Evolutionary conservation across 2,329 filamentous ascomycete species (phyloP).

Genomic region (Ceratocystis huliohia): DNA sequence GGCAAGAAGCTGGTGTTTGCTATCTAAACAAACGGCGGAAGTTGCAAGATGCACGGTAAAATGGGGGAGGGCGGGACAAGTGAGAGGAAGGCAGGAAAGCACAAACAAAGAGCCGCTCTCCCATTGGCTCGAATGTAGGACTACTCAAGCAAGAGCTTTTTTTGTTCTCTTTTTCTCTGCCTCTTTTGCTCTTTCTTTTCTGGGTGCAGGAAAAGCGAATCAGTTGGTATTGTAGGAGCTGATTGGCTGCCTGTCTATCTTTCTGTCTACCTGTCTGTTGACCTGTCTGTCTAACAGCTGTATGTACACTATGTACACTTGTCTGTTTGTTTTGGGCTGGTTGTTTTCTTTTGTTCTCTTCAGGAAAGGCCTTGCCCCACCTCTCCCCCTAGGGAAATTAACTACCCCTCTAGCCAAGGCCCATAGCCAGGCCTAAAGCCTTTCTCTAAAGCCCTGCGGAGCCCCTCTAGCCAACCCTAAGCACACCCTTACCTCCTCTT

Average conservation of each 20-base stretch:
- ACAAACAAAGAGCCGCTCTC: background rate
- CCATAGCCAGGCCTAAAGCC: background rate
- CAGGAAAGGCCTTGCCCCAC: background rate
- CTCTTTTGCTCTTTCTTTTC: background rate
- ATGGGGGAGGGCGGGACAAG: background rate
- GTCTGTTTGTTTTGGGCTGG: background rate
- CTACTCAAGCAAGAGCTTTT: background rate
- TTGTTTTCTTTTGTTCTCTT: slow-evolving; percentile 6
- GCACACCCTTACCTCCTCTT: background rate
- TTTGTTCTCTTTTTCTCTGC: background rate
- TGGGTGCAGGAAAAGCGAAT: too few species aligned
- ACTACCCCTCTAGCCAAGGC: background rate
- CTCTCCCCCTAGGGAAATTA: background rate
- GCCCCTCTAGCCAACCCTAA: background rate
- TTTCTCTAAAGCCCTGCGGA: too few species aligned
- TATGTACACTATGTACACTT: background rate
- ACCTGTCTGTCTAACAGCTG: background rate
- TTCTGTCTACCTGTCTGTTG: background rate
- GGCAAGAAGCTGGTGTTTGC: too few species aligned
- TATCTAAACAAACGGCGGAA: slow-evolving; percentile 3
- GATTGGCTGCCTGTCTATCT: background rate
- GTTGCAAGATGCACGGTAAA: slow-evolving; percentile 3
- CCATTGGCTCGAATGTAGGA: background rate
- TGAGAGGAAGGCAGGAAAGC: background rate
- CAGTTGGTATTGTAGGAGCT: background rate